Conservation (phyloP, 208 protist genomes). For the Polymyxa betae region DNA sequence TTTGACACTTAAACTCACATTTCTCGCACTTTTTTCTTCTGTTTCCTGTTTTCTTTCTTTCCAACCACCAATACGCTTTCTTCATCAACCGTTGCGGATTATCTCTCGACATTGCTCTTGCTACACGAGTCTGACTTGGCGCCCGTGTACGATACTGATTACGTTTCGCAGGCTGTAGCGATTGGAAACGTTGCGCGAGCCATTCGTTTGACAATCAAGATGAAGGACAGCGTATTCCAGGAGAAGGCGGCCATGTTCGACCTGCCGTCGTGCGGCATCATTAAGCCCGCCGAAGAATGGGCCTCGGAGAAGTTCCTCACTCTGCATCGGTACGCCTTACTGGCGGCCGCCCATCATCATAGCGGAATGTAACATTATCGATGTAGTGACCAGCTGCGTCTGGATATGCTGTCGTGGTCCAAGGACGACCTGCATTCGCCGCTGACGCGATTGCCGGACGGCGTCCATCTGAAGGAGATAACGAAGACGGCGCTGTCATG, state of each 20-base stretch:
- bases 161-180: not conserved
- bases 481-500: not conserved
- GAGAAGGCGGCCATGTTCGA: not conserved
- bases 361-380: not conserved
- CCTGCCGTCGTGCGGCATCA: not conserved
- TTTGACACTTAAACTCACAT: too few relatives aligned
- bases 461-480: not conserved
- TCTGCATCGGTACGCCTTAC: not conserved
- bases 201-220: conserved; percentile 48
- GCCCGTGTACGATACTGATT: too few relatives aligned
- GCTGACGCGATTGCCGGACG: not conserved
- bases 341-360: too few relatives aligned
- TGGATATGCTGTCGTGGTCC: conserved; percentile 15
- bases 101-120: too few relatives aligned
- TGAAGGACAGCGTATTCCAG: conserved; percentile 21
- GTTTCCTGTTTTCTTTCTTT: too few relatives aligned
- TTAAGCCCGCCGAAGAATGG: conserved; percentile 31
- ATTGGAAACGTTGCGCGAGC: not conserved
- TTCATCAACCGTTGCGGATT: too few relatives aligned
- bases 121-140: too few relatives aligned
- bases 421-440: not conserved
- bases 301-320: conserved; percentile 17
- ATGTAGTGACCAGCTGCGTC: not conserved
- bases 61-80: too few relatives aligned
- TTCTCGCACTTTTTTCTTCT: too few relatives aligned